A percentile compares a stretch with the other conserved stretches of the same genome.
Evolutionary conservation across 2,329 filamentous ascomycete genomes (phyloP).

Genomic region (Botrytis galanthina): DNA sequence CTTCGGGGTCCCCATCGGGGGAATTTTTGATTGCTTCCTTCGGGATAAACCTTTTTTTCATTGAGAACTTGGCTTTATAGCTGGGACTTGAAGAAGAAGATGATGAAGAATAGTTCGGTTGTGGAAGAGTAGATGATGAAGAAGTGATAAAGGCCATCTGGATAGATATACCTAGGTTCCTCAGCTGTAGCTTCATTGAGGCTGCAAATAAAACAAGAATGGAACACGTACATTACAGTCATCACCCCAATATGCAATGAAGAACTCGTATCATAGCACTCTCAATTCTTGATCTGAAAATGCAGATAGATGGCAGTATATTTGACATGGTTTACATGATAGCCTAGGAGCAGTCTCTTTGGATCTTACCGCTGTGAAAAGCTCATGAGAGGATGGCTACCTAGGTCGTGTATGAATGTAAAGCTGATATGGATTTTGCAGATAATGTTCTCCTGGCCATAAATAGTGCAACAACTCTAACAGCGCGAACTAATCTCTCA

Average conservation of each 20-base stretch:
- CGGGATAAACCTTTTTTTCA: conserved; percentile 39
- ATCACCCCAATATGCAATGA: not conserved
- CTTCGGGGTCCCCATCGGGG: conserved; percentile 39
- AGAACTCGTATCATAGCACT: not conserved
- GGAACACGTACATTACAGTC: not conserved
- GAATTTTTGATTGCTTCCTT: conserved; percentile 40
- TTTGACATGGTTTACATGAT: too few relatives aligned
- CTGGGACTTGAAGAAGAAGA: conserved; percentile 40
- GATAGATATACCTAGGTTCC: too few relatives aligned
- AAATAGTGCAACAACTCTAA: not conserved
- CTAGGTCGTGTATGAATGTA: not conserved
- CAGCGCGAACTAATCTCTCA: not conserved
- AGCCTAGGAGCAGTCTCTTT: too few relatives aligned
- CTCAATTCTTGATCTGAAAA: not conserved
- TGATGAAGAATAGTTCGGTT: conserved; percentile 19
- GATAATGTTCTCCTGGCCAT: too few relatives aligned
- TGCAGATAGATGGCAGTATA: too few relatives aligned
- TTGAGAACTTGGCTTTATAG: conserved; percentile 38
- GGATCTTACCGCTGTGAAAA: not conserved
- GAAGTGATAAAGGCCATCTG: too few relatives aligned
- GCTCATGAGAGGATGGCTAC: not conserved
- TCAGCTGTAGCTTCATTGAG: too few relatives aligned
- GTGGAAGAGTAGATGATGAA: not conserved
- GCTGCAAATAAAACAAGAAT: rapidly evolving
- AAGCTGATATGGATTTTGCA: not conserved